These are phyloP conservation scores for Claviceps pusilla DNA, from an alignment of 2,329 filamentous ascomycete species.

Conservation along the genomic window DNA sequence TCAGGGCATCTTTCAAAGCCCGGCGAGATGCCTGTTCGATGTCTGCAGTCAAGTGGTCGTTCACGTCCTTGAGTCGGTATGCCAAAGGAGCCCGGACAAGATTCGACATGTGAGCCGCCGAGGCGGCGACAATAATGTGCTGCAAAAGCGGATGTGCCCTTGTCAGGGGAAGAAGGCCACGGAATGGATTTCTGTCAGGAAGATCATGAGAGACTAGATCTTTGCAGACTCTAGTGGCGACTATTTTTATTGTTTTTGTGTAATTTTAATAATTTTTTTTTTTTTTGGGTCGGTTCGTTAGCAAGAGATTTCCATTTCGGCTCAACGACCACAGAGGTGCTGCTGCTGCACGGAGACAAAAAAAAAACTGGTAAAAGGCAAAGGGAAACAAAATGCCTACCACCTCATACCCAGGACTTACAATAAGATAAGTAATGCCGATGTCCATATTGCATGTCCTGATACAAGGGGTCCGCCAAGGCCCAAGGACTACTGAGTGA, in stretches of 20 bases:
- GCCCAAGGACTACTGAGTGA: slow-evolving; percentile 18
- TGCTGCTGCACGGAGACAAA: no score
- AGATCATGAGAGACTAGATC: slow-evolving; percentile 35
- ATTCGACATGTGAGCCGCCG: slow-evolving; percentile 33
- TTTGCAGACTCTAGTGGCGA: slow-evolving; percentile 34
- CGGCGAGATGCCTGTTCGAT: slow-evolving; percentile 10
- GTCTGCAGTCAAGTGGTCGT: neutral
- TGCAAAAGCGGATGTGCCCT: slow-evolving; percentile 26
- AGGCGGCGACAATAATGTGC: slow-evolving; percentile 32
- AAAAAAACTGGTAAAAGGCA: neutral
- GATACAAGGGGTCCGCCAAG: slow-evolving; percentile 28
- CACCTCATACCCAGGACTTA: slow-evolving; percentile 12
- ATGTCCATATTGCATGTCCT: slow-evolving; percentile 38
- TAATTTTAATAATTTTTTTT: neutral
- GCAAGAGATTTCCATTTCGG: neutral
- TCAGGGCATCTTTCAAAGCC: slow-evolving; percentile 28
- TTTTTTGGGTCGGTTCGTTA: neutral
- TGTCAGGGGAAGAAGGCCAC: slow-evolving; percentile 27
- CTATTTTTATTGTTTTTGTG: slow-evolving; percentile 15
- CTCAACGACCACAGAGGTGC: slow-evolving; percentile 2
- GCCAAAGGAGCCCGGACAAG: slow-evolving; percentile 19
- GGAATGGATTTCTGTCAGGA: slow-evolving; percentile 30
- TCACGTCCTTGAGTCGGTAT: neutral
- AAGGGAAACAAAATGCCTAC: neutral
- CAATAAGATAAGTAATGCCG: slow-evolving; percentile 28